These are phyloP conservation scores for Aspergillus cristatus DNA, from an alignment of 495 filamentous ascomycete species.

Conservation along the genomic window DNA sequence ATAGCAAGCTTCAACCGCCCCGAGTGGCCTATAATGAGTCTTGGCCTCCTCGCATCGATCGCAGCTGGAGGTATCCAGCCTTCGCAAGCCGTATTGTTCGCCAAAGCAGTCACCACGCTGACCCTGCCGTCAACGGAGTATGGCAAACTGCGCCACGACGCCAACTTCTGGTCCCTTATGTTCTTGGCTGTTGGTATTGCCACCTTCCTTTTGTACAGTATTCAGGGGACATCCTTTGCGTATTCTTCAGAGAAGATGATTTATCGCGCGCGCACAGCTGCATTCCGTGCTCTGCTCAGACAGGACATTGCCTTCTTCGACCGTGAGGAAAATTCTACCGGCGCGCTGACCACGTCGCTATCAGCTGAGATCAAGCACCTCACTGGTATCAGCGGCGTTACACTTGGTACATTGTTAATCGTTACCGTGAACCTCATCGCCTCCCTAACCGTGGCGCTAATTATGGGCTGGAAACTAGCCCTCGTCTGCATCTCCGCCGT, in stretches of 20 bases:
- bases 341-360: slow-evolving; percentile 72
- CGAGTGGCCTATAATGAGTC: slow-evolving; percentile 61
- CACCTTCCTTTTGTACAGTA: slow-evolving; percentile 57
- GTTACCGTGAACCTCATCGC: slow-evolving; percentile 64
- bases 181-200: slow-evolving; percentile 82
- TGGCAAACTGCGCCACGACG: slow-evolving; percentile 49
- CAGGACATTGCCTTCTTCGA: slow-evolving; percentile 91
- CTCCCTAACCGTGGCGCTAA: slow-evolving; percentile 53
- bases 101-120: slow-evolving; percentile 68
- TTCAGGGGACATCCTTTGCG: slow-evolving; percentile 67
- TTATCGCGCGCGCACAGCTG: slow-evolving; percentile 63
- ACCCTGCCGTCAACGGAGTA: slow-evolving; percentile 39
- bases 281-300: slow-evolving; percentile 79
- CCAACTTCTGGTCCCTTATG: slow-evolving; percentile 88
- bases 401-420: slow-evolving; percentile 70
- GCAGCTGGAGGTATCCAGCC: slow-evolving; percentile 80
- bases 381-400: slow-evolving; percentile 69
- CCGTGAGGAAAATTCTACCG: slow-evolving; percentile 67
- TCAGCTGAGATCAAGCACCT: slow-evolving; percentile 77
- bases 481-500: slow-evolving; percentile 72
- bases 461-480: slow-evolving; percentile 84
- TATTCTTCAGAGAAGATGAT: slow-evolving; percentile 76
- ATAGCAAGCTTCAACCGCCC: slow-evolving; percentile 72
- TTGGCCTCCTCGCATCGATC: slow-evolving; percentile 71
- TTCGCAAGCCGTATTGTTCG: slow-evolving; percentile 84